A percentile compares a stretch with the other conserved stretches of the same genome.
phyloP scores from a whole-genome alignment of 352 stramenopile species.

The Phytophthora multivora region DNA sequence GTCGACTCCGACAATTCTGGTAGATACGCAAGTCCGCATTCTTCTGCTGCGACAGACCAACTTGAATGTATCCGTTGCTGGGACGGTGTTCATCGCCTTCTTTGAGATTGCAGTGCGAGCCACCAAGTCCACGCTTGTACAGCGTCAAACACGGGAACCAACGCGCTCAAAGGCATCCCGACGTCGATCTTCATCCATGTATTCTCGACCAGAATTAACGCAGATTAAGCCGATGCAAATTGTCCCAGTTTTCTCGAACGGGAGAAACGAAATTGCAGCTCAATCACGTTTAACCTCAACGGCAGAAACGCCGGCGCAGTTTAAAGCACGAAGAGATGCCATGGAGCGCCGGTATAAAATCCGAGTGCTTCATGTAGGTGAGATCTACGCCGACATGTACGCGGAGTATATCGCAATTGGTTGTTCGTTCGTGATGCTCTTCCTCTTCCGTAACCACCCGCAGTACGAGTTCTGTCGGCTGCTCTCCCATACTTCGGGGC shows the following conservation, averaged over 20 bases:
- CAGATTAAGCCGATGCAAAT: no score
- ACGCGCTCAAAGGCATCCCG: neutral
- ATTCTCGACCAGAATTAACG: no score
- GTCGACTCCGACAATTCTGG: slow-evolving; percentile 27
- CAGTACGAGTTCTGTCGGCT: slow-evolving; percentile 25
- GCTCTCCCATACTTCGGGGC: no score
- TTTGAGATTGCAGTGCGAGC: slow-evolving; percentile 35
- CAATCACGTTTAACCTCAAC: neutral
- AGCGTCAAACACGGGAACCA: slow-evolving; percentile 1
- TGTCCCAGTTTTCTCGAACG: no score
- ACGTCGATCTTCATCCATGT: neutral
- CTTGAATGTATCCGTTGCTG: slow-evolving; percentile 2
- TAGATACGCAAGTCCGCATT: slow-evolving; percentile 35
- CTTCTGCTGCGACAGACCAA: slow-evolving; percentile 23
- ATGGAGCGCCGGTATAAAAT: slow-evolving; percentile 10
- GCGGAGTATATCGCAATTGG: slow-evolving; percentile 51
- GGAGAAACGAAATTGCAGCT: slow-evolving; percentile 4
- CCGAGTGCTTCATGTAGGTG: slow-evolving; percentile 21
- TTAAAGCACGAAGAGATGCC: slow-evolving; percentile 1
- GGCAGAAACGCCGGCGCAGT: slow-evolving; percentile 2
- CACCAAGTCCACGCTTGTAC: slow-evolving; percentile 22
- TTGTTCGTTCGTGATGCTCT: slow-evolving; percentile 43
- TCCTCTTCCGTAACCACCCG: slow-evolving; percentile 37
- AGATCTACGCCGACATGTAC: slow-evolving; percentile 50
- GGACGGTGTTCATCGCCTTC: slow-evolving; percentile 31